Evolutionary conservation across 148 eudicot species (phyloP), one percentile per base, ranked within the genome.

Genomic region (Rhododendron mucronatum): DNA sequence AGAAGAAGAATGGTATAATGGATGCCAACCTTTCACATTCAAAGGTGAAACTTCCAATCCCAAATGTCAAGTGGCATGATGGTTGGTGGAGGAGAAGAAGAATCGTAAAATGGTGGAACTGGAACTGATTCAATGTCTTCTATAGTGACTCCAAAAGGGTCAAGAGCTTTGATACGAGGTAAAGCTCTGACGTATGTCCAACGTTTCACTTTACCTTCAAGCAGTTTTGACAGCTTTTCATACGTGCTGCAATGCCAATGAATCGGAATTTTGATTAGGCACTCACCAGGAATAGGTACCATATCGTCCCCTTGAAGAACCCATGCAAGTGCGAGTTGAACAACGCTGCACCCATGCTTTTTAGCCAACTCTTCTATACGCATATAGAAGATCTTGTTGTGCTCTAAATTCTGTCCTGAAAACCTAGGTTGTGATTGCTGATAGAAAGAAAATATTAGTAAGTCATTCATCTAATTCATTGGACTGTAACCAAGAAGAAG

Each of bases 261-360:
- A 74, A 74, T 74, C 41, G 2, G 37, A 33, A 33, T 75, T 74
- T 75, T 7, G 48, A 20, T 75, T 75, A 75, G 48, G 23, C 79
- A 75, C 79, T 75, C 12, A 75, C 79, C 79, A 75, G 48, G 79
- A 75, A 95, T 94, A 76, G 98, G 94, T 16, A 91, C 93, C 53
- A 94, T 88, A 88, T 91, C 96, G 53, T 92, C 91, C 75, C 97
- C 96, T 87, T 92, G 97, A 91, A 92, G 95, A 88, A 95, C 87
- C 98, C 98, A 94, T 57, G 98, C 89, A 84, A 95, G 87, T 47
- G 98, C 98, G 30, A 95, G 91, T 88, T 95, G 98, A 87, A 90
- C 88, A 20, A 92, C 89, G 12, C 91, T 90, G 89, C 95, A 95
- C 37, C 92, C 91, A 84, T 94, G 90, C 85, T 91, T 94, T 78